Base-by-base conservation (phyloP, 176 grass and related monocot genomes). In the Zizania latifolia region DNA sequence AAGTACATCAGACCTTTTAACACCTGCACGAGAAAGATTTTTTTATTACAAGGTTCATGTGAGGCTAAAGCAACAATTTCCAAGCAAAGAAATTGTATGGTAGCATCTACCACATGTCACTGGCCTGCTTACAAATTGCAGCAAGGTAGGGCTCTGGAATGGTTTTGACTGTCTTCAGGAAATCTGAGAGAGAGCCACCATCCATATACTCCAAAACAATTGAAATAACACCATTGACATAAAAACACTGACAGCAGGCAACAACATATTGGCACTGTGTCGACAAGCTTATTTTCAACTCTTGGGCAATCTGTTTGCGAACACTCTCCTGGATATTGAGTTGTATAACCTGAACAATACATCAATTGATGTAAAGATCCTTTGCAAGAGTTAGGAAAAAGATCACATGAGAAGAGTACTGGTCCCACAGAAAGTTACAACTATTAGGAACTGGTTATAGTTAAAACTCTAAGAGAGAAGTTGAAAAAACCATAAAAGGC, bases 151-250 rank as follows among this genome's bases (percentile, higher is more conserved):
- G 17, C 76, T 99, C 95, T 10, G 91, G 95, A 73, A 99, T 81
- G 27, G 91, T 94, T 58, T 84, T 94, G 53, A 99, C 91, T 26
- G 62, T 83, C 63, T 90, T 92, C 19, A 99, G 78, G 43, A 99
- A 90, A 84, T 99, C 89, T 27, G 78, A 69, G 3, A 99, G 91
- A 14, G 95, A 94, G 13, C 95, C 95, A 61, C 91, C 89, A 11
- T 99, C 95, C 95, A 99, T 99, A 70, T 92, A 99, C 75, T 99
- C 95, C 79, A 99, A 82, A 72, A 90, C 95, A 81, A 94, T 88
- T 58, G 95, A 99, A 78, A 99, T 99, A 24, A 50, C 73, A 26
- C 92, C 92, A 63, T 99, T 99, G 43, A 88, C 80, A 57, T 99
- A 99, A 43, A 94, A 99, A 76, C 88, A 99, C 86, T 99, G 95